Conservation (phyloP, 176 grass and related monocot genomes). For the Carex kokanica region DNA sequence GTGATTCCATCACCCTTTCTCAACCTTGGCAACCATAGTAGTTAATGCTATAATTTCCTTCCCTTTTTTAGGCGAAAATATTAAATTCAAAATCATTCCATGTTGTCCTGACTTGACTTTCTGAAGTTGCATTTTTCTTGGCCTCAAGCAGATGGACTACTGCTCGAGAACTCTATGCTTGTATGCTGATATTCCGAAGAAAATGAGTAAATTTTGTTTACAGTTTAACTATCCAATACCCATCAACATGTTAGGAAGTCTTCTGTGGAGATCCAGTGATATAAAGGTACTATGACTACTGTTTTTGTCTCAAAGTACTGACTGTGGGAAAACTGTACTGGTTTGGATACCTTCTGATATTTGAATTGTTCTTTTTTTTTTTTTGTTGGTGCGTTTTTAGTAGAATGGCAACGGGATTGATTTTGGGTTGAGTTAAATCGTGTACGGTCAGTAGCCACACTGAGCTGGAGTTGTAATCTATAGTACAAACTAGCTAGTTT, state of each 20-base stretch:
- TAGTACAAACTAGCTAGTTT: neutral
- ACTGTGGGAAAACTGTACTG: neutral
- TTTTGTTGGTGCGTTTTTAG: neutral
- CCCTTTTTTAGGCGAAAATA: constrained; percentile 16
- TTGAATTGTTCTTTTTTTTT: neutral
- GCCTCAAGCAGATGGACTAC: constrained; percentile 11
- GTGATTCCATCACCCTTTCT: constrained; percentile 56
- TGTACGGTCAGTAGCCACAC: neutral
- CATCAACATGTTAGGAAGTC: constrained; percentile 18
- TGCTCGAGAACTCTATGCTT: neutral
- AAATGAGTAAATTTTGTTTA: constrained; percentile 10
- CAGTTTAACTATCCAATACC: neutral
- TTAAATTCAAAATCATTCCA: neutral
- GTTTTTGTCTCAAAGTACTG: neutral
- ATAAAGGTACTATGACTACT: constrained; percentile 4
- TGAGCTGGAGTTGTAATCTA: neutral
- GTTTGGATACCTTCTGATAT: neutral
- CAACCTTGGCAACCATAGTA: constrained; percentile 57
- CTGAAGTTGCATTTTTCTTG: constrained; percentile 14
- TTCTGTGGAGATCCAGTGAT: neutral
- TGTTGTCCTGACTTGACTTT: neutral
- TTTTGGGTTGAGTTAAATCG: neutral
- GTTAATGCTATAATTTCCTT: constrained; percentile 24
- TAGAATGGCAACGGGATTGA: neutral
- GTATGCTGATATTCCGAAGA: constrained; percentile 2